These are phyloP conservation scores for Alnus rubra DNA, from an alignment of 306 rosid species.

Conservation along the genomic window DNA sequence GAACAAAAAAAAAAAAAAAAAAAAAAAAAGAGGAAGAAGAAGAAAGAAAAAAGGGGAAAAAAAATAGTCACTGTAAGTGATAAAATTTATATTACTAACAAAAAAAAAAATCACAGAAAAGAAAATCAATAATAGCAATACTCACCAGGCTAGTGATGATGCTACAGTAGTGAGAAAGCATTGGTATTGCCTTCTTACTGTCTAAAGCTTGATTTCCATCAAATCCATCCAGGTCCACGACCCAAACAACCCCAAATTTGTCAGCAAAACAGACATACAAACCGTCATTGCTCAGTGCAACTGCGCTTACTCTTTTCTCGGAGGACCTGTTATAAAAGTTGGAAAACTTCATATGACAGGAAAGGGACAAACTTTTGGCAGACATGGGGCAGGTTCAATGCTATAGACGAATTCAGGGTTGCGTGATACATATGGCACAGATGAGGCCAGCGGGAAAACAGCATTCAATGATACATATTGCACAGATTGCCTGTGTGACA, in stretches of 20 bases:
- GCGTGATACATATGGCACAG: neutral
- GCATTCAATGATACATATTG: neutral
- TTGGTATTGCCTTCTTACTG: slow-evolving; percentile 54
- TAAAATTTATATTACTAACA: too few species aligned
- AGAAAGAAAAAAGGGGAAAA: too few species aligned
- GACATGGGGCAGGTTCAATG: neutral
- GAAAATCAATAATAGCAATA: neutral
- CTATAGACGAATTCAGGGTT: neutral
- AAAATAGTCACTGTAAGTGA: too few species aligned
- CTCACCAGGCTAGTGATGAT: slow-evolving; percentile 89
- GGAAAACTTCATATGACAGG: neutral
- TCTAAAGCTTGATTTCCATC: slow-evolving; percentile 35
- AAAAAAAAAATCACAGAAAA: neutral
- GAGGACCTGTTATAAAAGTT: slow-evolving; percentile 53
- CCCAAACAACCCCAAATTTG: slow-evolving; percentile 92
- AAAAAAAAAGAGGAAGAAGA: neutral
- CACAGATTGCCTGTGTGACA: neutral
- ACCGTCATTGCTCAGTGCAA: slow-evolving; percentile 68
- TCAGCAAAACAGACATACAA: slow-evolving; percentile 81
- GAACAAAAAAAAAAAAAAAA: too few species aligned
- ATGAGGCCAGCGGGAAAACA: neutral
- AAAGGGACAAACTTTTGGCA: slow-evolving; percentile 9
- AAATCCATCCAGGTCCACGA: slow-evolving; percentile 53
- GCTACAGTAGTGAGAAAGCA: slow-evolving; percentile 94
- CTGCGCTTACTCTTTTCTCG: slow-evolving; percentile 91